Evolutionary conservation across 1,139 yeast species (phyloP).

Genomic region (Protomyces arabidopsidicola): DNA sequence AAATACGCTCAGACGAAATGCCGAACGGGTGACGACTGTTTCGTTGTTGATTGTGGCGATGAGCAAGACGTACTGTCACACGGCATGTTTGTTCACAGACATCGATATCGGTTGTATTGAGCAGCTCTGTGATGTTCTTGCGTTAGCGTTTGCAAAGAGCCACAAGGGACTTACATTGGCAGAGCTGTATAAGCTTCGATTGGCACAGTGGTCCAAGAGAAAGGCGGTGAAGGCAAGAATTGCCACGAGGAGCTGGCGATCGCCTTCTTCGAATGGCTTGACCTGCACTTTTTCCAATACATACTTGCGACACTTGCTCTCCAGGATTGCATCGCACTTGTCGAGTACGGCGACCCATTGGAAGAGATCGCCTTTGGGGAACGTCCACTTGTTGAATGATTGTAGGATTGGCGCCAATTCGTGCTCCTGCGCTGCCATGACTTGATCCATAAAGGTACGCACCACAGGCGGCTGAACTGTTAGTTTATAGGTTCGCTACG

Average conservation of each 20-base stretch:
- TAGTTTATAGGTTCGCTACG: not conserved
- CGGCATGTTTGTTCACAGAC: slow-evolving; percentile 50
- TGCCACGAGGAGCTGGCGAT: slow-evolving; percentile 49
- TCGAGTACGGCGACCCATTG: slow-evolving; percentile 77
- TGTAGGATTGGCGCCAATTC: not conserved
- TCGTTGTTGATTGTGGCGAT: slow-evolving; percentile 41
- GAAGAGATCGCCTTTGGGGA: slow-evolving; percentile 66
- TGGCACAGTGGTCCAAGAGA: slow-evolving; percentile 65
- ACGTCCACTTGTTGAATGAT: slow-evolving; percentile 48
- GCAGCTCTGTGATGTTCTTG: slow-evolving; percentile 50
- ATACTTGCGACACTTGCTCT: slow-evolving; percentile 52
- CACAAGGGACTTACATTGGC: slow-evolving; percentile 43
- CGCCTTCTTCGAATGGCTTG: slow-evolving; percentile 38
- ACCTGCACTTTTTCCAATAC: slow-evolving; percentile 41
- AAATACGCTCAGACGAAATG: slow-evolving; percentile 28
- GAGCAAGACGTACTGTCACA: slow-evolving; percentile 59
- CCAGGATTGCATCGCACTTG: slow-evolving; percentile 65
- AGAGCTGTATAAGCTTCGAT: slow-evolving; percentile 55
- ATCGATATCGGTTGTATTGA: slow-evolving; percentile 59
- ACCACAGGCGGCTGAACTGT: slow-evolving; percentile 10
- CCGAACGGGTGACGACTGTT: slow-evolving; percentile 12
- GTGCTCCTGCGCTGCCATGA: slow-evolving; percentile 7
- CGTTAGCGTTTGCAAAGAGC: not conserved
- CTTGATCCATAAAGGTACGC: slow-evolving; percentile 3
- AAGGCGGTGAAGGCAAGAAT: slow-evolving; percentile 60